Conservation (phyloP, 2,329 filamentous ascomycete species). For the Neodidymelliopsis sp. region DNA sequence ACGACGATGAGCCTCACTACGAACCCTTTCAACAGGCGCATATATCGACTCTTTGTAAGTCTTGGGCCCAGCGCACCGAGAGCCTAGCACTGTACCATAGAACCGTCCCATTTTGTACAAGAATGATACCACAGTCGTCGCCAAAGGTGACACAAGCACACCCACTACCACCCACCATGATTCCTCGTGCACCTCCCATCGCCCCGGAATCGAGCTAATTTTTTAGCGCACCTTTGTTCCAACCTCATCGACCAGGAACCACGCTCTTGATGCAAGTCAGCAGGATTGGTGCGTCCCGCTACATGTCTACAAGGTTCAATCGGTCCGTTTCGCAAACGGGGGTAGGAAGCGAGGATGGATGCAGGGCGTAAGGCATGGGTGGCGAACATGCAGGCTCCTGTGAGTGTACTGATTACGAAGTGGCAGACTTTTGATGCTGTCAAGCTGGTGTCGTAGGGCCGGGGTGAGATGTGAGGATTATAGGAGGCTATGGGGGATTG, state of each 20-base stretch:
- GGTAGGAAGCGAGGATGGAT: no score
- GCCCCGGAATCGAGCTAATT: neutral
- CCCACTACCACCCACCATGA: neutral
- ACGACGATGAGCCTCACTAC: conserved; percentile 34
- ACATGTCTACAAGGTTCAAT: neutral
- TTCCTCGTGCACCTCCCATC: neutral
- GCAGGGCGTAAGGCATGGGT: no score
- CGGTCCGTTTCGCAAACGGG: no score
- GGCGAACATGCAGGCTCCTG: no score
- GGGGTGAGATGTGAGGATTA: no score
- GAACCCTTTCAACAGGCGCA: no score
- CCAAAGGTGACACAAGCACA: conserved; percentile 4
- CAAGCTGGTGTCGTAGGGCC: no score
- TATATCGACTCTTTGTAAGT: neutral
- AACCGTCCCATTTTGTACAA: conserved; percentile 1
- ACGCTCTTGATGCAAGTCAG: no score
- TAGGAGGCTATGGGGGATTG: no score
- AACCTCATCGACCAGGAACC: neutral
- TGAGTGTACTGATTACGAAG: no score
- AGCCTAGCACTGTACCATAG: conserved; percentile 3
- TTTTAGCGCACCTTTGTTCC: neutral
- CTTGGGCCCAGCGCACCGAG: neutral
- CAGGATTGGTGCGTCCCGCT: no score
- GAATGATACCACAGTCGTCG: conserved; percentile 1
- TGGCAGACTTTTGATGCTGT: no score